Base-by-base conservation (phyloP, 495 filamentous ascomycete species). In the Sabuloglossum arenarium region DNA sequence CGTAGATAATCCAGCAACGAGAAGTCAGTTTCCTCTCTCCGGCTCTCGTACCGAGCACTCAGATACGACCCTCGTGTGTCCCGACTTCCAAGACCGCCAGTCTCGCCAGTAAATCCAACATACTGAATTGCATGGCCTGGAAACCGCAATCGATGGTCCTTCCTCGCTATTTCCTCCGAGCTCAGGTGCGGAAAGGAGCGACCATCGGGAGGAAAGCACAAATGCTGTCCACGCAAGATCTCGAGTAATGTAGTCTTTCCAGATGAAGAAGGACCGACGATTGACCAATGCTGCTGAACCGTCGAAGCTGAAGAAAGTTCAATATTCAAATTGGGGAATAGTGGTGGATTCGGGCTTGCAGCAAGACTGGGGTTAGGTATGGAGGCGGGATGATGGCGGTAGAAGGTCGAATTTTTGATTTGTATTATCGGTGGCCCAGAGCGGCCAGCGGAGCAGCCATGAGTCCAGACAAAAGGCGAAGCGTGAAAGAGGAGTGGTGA, bases 41-140 rank as follows among this genome's bases (percentile, higher is more conserved):
- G 68, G 56, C 84, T 88, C 71, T 98, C 91, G 68, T 98, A 98
- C n/a, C 91, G 75, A 12, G 88, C 86, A 60, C 85, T 87, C 32
- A 97, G 67, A 61, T 96, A 95, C 11, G 85, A 80, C 10, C 87
- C 88, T 12, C 73, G 69, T 3, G 69, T 75, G 16, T 72, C 75
- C 8, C 55, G 60, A 6, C 61, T 61, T 4, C 58, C 58, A 1
- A 63, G 59, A 43, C 60, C 54, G 11, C 66, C 64, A 14, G 73
- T 71, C 60, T 85, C 75, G 1, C 76, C 77, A 59, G 78, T 74
- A 63, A 95, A 95, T 0, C 88, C 88, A 47, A 94, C 82, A 65
- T 89, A 86, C 59, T 81, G 79, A 53, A 95, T 81, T 0, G 87
- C 86, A 59, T 74, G 73, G 6, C 66, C 69, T 0, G 80, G 75